phyloP scores from a whole-genome alignment of 2,329 filamentous ascomycete genomes.

The Rhexocercosporidium sp. region DNA sequence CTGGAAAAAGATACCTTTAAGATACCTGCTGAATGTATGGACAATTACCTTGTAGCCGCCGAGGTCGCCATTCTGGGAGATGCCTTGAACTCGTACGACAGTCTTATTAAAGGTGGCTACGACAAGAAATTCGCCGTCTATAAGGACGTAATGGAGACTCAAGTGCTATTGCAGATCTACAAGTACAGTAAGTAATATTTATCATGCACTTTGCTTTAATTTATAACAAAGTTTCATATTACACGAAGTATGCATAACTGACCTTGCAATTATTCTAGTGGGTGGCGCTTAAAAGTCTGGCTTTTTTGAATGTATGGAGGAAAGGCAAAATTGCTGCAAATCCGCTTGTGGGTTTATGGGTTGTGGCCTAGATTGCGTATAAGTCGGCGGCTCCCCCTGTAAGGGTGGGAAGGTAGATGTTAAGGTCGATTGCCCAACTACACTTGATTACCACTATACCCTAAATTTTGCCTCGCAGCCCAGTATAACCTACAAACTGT shows the following conservation, averaged over 20 bases:
- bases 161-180: background rate
- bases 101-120: background rate
- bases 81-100: background rate
- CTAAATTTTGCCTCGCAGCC: background rate
- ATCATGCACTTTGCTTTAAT: background rate
- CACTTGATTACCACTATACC: background rate
- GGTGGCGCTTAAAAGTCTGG: background rate
- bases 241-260: background rate
- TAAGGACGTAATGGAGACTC: background rate
- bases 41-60: background rate
- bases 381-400: background rate
- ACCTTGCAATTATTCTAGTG: background rate
- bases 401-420: background rate
- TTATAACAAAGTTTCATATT: background rate
- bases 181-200: background rate
- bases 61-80: background rate
- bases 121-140: slow-evolving; percentile 5
- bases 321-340: background rate
- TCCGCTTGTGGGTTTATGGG: background rate
- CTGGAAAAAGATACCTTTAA: background rate
- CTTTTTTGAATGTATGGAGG: background rate
- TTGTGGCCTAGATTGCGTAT: background rate
- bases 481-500: background rate
- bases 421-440: background rate
- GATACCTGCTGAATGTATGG: background rate